Evolutionary conservation across 208 protist genomes (phyloP).

Genomic region (Leishmania lainsoni): DNA sequence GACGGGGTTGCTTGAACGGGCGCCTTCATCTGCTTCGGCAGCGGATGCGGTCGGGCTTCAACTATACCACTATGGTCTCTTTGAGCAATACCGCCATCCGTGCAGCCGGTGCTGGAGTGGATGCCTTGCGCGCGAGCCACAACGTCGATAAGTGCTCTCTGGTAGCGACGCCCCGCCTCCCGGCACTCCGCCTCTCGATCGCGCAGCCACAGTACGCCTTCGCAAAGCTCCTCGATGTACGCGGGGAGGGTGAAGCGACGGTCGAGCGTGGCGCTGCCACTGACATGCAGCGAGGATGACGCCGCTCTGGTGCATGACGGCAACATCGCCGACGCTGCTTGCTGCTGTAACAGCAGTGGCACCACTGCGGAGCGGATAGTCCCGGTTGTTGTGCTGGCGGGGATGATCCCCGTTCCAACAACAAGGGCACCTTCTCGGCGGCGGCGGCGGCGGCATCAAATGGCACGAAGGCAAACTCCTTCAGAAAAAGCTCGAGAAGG

Average conservation of each 20-base stretch:
- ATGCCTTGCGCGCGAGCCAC: neutral
- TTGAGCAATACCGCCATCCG: neutral
- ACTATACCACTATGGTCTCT: neutral
- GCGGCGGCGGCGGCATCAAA: neutral
- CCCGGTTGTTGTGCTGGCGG: neutral
- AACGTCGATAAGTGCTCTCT: conserved; percentile 34
- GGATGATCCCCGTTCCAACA: neutral
- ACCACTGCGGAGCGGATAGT: conserved; percentile 12
- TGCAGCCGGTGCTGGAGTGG: neutral
- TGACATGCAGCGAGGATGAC: neutral
- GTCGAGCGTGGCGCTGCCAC: conserved; percentile 37
- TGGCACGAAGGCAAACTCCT: conserved; percentile 87
- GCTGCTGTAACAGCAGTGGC: conserved; percentile 8
- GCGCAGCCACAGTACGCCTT: conserved; percentile 63
- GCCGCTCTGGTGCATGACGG: too few relatives aligned
- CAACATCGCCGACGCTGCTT: too few relatives aligned
- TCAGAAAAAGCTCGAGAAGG: conserved; percentile 80
- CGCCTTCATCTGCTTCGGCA: neutral
- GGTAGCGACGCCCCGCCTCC: conserved; percentile 44
- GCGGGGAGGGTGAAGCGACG: conserved; percentile 49
- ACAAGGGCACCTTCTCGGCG: neutral
- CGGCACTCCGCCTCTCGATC: conserved; percentile 76
- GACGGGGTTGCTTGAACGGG: neutral
- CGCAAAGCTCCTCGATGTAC: conserved; percentile 77
- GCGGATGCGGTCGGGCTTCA: neutral